Evolutionary conservation across 164 flowering plant genomes (phyloP), one percentile per base, ranked within the genome.

Genomic region (Umbilicus rupestris): DNA sequence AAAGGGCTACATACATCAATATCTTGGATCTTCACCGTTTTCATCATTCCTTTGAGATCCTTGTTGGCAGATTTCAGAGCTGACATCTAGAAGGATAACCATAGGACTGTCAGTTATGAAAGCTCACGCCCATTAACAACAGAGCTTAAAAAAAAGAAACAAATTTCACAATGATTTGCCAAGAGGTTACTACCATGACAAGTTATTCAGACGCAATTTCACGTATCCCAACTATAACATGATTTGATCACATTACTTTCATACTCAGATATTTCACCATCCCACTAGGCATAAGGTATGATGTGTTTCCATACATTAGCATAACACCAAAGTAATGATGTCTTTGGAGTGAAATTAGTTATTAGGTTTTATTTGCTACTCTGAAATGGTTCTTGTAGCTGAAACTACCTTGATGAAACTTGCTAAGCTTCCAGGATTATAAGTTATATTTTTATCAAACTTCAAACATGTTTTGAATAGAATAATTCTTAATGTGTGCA

Each of bases 11-110:
- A 39, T n/a, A 94, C 98, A 85, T 94, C 95, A 64, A 94, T 82
- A 66, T 94, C 91, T 77, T 88, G 86, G 72, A 88, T 81, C 80
- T 84, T 86, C 74, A 88, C 95, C 7, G 89, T 85, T 72, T 86
- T 88, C 91, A 86, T 88, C 95, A 88, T 88, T 66, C 95, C 95
- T 76, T 86, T 82, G 77, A 88, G 71, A 75, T 86, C 95, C 79
- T 88, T 86, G 76, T 88, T 88, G 66, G 95, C 95, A 65, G 87
- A 76, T 76, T 88, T 88, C 77, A 88, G 57, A 42, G 95, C 89
- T 67, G 95, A 62, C 91, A 94, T 85, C 99, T 94, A 84, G 7
- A 74, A 58, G 57, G 68, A 59, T 20, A 70, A 62, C 5, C 67
- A 50, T 73, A 24, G 33, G 70, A 20, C 42, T n/a, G 24, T 19